Evolutionary conservation across 2,329 filamentous ascomycete genomes (phyloP), one percentile per base, ranked within the genome.

Genomic region (Aspergillus aculeatus): DNA sequence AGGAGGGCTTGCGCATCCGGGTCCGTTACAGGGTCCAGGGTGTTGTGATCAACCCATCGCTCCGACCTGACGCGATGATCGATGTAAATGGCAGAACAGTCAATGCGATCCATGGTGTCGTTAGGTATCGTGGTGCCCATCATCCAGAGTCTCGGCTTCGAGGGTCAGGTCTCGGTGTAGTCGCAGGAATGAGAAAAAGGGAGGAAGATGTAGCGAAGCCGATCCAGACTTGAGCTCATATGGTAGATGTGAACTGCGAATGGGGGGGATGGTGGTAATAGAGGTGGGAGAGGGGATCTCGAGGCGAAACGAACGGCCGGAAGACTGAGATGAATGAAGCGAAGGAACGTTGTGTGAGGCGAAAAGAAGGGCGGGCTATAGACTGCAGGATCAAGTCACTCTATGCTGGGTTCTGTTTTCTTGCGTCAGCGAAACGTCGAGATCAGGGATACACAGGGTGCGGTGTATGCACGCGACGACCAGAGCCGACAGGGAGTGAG

Each of bases 71-170:
- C 77, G 58, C 78, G 74, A 63, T 78, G 76, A 66, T 81, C 78
- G 51, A 81, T 77, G 60, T 80, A 81, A 62, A 80, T 76, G 55
- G 77, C 78, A 61, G 72, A 73, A 64, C 75, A 79, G 60, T 77
- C 75, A 60, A 76, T 69, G 55, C 71, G 73, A 64, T 79, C 75
- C 77, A 78, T 79, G 58, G 55, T 73, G 63, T 68, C 61, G 48
- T 56, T 41, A n/a, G 56, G 57, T 53, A 58, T 58, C 53, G 64
- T 64, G 58, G 64, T 62, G 58, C 63, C 60, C 64, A 60, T 61
- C 54, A 61, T 54, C 58, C 62, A 63, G 59, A 48, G 52, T 62
- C 57, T 63, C 59, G 54, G 53, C 48, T 49, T 54, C 57, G 52
- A 50, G 54, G 38, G 35, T 56, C 55, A 60, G 53, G 29, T 61